phyloP scores from a whole-genome alignment of 345 rosid genomes.

The Euclidium syriacum region DNA sequence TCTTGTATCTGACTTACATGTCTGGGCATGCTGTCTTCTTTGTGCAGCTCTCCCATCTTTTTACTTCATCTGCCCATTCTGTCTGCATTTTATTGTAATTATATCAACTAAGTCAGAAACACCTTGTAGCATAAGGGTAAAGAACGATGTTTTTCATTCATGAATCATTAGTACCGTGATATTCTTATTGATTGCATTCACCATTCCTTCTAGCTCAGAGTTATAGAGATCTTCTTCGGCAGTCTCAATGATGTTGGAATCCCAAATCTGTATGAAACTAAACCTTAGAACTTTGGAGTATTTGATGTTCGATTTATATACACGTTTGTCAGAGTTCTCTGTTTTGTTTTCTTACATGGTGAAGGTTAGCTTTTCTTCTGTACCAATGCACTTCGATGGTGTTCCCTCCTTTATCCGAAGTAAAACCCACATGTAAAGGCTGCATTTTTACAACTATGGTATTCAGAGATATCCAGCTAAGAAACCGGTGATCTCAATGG shows the following conservation, averaged over 20 bases:
- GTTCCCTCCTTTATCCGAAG: conserved; percentile 78
- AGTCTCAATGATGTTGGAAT: conserved; percentile 60
- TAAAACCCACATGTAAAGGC: conserved; percentile 81
- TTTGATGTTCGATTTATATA: not conserved
- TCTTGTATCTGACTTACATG: conserved; percentile 38
- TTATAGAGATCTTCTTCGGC: conserved; percentile 51
- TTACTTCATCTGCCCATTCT: conserved; percentile 59
- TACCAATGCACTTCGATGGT: conserved; percentile 86
- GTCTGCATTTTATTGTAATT: conserved; percentile 33
- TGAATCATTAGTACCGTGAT: conserved; percentile 45
- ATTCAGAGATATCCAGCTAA: not conserved
- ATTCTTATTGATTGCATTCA: conserved; percentile 59
- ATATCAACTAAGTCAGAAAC: conserved; percentile 2
- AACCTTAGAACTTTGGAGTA: not conserved
- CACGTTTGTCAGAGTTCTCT: not conserved
- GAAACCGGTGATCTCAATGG: not conserved
- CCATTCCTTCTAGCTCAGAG: conserved; percentile 43
- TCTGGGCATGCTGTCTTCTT: conserved; percentile 63
- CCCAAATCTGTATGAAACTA: conserved; percentile 61
- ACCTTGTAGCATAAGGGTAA: not conserved
- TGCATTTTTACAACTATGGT: conserved; percentile 21
- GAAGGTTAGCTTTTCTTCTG: conserved; percentile 66
- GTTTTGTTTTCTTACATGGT: conserved; percentile 50
- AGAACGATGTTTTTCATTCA: not conserved
- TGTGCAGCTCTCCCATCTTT: conserved; percentile 64